Evolutionary conservation across 2,329 filamentous ascomycete species (phyloP), one percentile per base, ranked within the genome.

Genomic region (Exophiala oligosperma): DNA sequence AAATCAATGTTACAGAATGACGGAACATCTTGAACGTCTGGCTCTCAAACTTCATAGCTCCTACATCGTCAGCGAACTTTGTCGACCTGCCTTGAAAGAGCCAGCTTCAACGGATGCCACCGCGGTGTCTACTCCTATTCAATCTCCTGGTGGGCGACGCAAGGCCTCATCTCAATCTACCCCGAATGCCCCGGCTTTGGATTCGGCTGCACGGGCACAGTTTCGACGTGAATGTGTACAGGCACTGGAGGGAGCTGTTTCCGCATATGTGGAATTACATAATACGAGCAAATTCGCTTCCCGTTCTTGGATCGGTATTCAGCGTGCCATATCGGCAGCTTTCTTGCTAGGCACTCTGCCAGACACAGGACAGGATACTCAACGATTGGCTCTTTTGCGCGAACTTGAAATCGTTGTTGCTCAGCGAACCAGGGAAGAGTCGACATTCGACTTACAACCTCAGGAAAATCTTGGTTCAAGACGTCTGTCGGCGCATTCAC

Each of bases 21-120:
- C 71, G 2, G 79, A 86, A 61, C 83, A 84, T 60, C 71, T 86
- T 1, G 81, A 87, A 68, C 80, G 84, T 60, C 82, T 84, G 70
- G 82, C 81, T 0, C 68, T 86, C 3, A 84, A 85, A 65, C 72
- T 87, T 3, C 84, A 87, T 67, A 81, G 81, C 21, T 85, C 82
- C 6, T 87, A 86, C 69, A 80, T 85, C 58, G 80, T 80, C 23
- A 85, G 84, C 3, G 84, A 86, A 70, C 79, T 86, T 32, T 86
- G 82, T 67, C 79, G 84, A 32, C 83, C 84, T 35, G 81, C 83
- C 24, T 78, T 87, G 66, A 85, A 82, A 65, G 76, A 80, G 8
- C 14, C 24, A 14, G 53, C 61, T 35, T 56, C 54, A 5, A 74
- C 74, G 7, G 76, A 79, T 40, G 70, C 71, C 14, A 78, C 44